These are phyloP conservation scores for Escovopsis sp. DNA, from an alignment of 2,329 filamentous ascomycete species.

Conservation along the genomic window DNA sequence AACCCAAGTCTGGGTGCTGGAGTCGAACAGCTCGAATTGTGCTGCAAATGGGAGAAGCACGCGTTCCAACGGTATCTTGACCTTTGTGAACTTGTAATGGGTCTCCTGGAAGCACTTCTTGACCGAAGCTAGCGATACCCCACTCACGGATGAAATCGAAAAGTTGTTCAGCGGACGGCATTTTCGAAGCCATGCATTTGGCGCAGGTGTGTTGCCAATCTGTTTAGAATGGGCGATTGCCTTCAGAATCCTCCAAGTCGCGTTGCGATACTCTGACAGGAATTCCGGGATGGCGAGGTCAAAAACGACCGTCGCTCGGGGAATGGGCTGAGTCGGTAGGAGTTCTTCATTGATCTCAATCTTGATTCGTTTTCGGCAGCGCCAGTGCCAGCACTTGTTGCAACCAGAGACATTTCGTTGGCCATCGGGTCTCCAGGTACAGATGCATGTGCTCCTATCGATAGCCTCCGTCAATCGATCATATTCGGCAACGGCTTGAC, in stretches of 20 bases:
- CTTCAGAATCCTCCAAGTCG: slow-evolving; percentile 7
- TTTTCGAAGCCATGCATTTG: not conserved
- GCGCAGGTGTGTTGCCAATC: not conserved
- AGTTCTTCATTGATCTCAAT: slow-evolving; percentile 12
- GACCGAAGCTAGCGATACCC: slow-evolving; percentile 10
- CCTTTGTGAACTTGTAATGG: slow-evolving; percentile 8
- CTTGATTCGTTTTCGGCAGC: slow-evolving; percentile 6
- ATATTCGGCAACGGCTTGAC: slow-evolving; percentile 3
- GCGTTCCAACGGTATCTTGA: not conserved
- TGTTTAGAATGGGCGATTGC: slow-evolving; percentile 1
- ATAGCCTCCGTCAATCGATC: slow-evolving; percentile 7
- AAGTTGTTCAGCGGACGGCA: slow-evolving; percentile 2
- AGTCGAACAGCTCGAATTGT: slow-evolving; percentile 5
- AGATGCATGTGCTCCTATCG: slow-evolving; percentile 5
- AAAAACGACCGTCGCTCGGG: slow-evolving; percentile 31
- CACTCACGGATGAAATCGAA: not conserved
- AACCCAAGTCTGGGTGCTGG: not conserved
- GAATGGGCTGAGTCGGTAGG: slow-evolving; percentile 9
- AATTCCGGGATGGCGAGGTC: slow-evolving; percentile 30
- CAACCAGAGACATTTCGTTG: slow-evolving; percentile 3
- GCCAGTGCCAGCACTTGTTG: slow-evolving; percentile 6
- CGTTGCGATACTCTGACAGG: slow-evolving; percentile 19
- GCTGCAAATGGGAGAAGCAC: slow-evolving; percentile 5
- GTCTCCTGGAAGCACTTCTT: slow-evolving; percentile 15
- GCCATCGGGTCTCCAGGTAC: slow-evolving; percentile 3